Evolutionary conservation across 75 land plant genomes (phyloP).

Genomic region (Picea glauca): DNA sequence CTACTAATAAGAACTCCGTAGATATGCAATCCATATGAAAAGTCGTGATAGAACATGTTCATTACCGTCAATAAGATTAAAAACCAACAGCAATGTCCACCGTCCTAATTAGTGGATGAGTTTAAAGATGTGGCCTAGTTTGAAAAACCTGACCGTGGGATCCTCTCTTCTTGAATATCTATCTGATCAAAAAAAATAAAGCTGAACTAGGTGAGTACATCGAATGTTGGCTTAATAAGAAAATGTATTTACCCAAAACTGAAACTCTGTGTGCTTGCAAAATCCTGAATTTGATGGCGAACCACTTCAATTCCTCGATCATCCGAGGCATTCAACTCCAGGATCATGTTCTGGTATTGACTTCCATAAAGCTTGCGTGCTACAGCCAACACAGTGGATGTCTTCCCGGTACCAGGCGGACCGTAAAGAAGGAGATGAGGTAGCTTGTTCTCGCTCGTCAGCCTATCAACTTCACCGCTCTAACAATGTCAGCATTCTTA

Average conservation of each 20-base stretch:
- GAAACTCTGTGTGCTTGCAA: conserved; percentile 94
- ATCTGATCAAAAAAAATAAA: too few relatives aligned
- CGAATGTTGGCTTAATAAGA: neutral
- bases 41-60: too few relatives aligned
- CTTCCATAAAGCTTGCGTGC: conserved; percentile 92
- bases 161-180: too few relatives aligned
- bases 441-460: conserved; percentile 88
- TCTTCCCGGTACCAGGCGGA: conserved; percentile 98
- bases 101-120: too few relatives aligned
- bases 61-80: too few relatives aligned
- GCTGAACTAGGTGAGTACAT: too few relatives aligned
- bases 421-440: conserved; percentile 95
- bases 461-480: conserved; percentile 68
- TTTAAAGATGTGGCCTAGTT: too few relatives aligned
- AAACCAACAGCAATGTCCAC: too few relatives aligned
- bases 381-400: conserved; percentile 92
- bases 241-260: conserved; percentile 65
- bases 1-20: too few relatives aligned
- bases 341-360: conserved; percentile 86
- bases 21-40: too few relatives aligned
- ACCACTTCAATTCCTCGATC: conserved; percentile 97
- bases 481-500: neutral
- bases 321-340: conserved; percentile 97
- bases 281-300: conserved; percentile 95
- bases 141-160: too few relatives aligned